Evolutionary conservation across 495 filamentous ascomycete genomes (phyloP), one percentile per base, ranked within the genome.

Genomic region (Friedmanniomyces simplex): DNA sequence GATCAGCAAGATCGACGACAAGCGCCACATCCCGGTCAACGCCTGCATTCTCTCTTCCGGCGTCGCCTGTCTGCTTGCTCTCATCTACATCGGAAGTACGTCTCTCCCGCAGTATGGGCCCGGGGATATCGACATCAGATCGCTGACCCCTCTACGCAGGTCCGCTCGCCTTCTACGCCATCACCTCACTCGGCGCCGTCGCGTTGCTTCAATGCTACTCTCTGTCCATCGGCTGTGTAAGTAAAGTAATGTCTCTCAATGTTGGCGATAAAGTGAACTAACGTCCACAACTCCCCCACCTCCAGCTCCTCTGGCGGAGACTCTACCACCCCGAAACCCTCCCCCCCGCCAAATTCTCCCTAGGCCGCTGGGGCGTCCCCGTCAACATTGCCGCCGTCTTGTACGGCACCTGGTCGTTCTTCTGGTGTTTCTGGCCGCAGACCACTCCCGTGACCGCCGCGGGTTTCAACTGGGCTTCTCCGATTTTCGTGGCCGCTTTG

Each of bases 61-160:
- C 37, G 70, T 77, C 42, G 76, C 81, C 14, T 72, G 76, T 55
- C 66, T 81, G 26, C 68, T 85, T 1, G 36, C 78, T 0, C 66
- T 83, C 21, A 82, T 85, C 67, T 82, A 80, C 62, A 76, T 85
- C 55, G 81, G 79, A 13, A 81, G 77, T 0, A 57, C 71, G 1
- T n/a, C n/a, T n/a, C n/a, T n/a, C n/a, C n/a, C n/a, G 71, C 73
- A 2, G 80, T 79, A 6, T 75, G n/a, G n/a, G n/a, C n/a, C n/a
- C n/a, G n/a, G n/a, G n/a, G n/a, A n/a, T n/a, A n/a, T 84, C 61
- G 76, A 79, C 61, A 16, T 2, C 14, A 13, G 16, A 43, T n/a
- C n/a, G 20, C 46, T 49, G 21, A 49, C 24, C 3, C 6, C 21
- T 8, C 21, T 16, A 3, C 25, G 46, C 46, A 49, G 46, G 46